Conservation (phyloP, 352 stramenopile species). For the Phytophthora rubi region DNA sequence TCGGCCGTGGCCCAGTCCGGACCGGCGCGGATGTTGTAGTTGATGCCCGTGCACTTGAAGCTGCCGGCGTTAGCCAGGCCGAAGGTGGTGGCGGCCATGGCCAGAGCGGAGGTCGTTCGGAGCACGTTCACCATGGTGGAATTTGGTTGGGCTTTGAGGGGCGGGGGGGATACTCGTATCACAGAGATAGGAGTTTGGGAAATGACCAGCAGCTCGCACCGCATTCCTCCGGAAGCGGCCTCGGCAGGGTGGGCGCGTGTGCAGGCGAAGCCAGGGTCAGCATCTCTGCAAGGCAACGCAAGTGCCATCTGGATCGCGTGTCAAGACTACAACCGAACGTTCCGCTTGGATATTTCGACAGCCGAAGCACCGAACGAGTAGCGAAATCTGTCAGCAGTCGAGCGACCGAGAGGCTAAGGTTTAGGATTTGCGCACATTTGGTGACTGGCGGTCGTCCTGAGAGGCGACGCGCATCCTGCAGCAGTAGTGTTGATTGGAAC, state of each 20-base stretch:
- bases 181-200: background rate
- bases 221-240: background rate
- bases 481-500: background rate
- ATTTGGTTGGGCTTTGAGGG: background rate
- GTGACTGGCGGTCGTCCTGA: background rate
- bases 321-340: background rate
- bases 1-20: conserved; percentile 55
- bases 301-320: background rate
- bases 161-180: background rate
- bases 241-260: too few species aligned
- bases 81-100: conserved; percentile 31
- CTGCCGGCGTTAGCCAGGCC: conserved; percentile 33
- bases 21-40: conserved; percentile 76
- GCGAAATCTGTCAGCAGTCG: background rate
- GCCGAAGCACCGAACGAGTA: background rate
- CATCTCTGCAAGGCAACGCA: background rate
- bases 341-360: background rate
- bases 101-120: conserved; percentile 33
- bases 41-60: conserved; percentile 65
- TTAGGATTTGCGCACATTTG: background rate
- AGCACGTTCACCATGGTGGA: conserved; percentile 46
- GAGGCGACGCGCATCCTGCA: background rate
- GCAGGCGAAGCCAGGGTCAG: background rate
- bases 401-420: conserved; percentile 4
- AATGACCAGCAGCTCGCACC: too few species aligned